Evolutionary conservation across 2,329 filamentous ascomycete genomes (phyloP).

Genomic region (Curvularia spicifera): DNA sequence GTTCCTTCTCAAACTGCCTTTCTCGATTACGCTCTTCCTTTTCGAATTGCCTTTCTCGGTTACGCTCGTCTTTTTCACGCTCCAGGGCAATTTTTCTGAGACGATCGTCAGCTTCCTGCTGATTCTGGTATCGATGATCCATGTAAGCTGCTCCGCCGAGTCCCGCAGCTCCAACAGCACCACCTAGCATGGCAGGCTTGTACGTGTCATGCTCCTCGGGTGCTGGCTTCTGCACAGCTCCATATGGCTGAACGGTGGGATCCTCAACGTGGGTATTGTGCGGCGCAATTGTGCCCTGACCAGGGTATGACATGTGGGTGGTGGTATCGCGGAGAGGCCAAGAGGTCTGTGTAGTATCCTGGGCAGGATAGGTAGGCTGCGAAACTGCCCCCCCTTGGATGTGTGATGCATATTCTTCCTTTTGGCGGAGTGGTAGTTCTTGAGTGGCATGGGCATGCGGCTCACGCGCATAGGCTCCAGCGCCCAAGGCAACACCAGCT

Average conservation of each 20-base stretch:
- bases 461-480: conserved; percentile 20
- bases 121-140: conserved; percentile 38
- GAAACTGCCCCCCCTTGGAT: conserved; percentile 5
- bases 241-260: conserved; percentile 27
- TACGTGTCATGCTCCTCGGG: conserved; percentile 35
- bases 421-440: conserved; percentile 18
- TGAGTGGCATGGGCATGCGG: conserved; percentile 19
- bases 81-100: conserved; percentile 26
- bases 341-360: conserved; percentile 6
- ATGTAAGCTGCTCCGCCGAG: conserved; percentile 39
- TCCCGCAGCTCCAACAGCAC: conserved; percentile 32
- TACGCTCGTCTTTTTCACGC: background rate
- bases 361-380: conserved; percentile 9
- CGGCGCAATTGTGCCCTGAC: conserved; percentile 18
- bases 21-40: conserved; percentile 27
- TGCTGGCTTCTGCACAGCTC: conserved; percentile 24
- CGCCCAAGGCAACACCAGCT: conserved; percentile 24
- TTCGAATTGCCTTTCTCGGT: conserved; percentile 4
- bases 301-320: conserved; percentile 10
- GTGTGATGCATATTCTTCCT: conserved; percentile 14
- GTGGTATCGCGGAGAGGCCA: conserved; percentile 17
- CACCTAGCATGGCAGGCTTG: conserved; percentile 34
- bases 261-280: conserved; percentile 33
- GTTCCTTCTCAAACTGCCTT: conserved; percentile 27
- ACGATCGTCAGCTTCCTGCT: conserved; percentile 39